Evolutionary conservation across 2,329 filamentous ascomycete genomes (phyloP).

Genomic region (Pseudocercospora musae): DNA sequence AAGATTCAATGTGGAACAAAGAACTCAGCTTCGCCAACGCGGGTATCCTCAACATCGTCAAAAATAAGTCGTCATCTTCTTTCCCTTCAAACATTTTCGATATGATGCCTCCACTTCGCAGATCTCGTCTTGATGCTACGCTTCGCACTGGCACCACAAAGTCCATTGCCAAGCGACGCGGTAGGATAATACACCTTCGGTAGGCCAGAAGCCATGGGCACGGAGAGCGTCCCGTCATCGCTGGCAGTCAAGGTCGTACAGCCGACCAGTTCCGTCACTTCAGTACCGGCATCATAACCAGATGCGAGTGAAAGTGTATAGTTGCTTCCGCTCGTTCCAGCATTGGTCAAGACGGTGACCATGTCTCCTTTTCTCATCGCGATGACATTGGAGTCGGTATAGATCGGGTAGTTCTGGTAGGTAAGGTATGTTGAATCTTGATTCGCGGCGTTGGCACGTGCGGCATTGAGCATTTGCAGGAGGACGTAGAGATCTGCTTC

Average conservation of each 20-base stretch:
- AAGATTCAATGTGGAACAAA: neutral
- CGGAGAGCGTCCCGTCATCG: constrained; percentile 30
- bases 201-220: constrained; percentile 37
- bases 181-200: constrained; percentile 39
- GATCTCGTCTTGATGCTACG: neutral
- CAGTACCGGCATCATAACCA: constrained; percentile 28
- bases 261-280: constrained; percentile 39
- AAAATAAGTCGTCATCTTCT: neutral
- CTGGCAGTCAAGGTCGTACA: constrained; percentile 34
- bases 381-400: constrained; percentile 43
- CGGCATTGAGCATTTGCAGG: constrained; percentile 43
- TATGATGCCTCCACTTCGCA: neutral
- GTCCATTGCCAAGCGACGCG: neutral
- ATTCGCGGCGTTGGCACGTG: constrained; percentile 47
- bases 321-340: constrained; percentile 25
- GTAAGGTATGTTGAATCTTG: constrained; percentile 40
- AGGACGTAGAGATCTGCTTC: constrained; percentile 41
- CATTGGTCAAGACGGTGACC: constrained; percentile 38
- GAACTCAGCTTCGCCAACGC: neutral
- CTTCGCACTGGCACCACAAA: neutral
- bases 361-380: constrained; percentile 49
- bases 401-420: constrained; percentile 40
- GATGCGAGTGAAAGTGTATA: constrained; percentile 32
- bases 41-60: neutral
- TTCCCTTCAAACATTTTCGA: neutral